A percentile compares a stretch with the other conserved stretches of the same genome.
These are phyloP conservation scores for Skeletonema tropicum DNA, from an alignment of 108 stramenopile genomes.

Conservation along the genomic window DNA sequence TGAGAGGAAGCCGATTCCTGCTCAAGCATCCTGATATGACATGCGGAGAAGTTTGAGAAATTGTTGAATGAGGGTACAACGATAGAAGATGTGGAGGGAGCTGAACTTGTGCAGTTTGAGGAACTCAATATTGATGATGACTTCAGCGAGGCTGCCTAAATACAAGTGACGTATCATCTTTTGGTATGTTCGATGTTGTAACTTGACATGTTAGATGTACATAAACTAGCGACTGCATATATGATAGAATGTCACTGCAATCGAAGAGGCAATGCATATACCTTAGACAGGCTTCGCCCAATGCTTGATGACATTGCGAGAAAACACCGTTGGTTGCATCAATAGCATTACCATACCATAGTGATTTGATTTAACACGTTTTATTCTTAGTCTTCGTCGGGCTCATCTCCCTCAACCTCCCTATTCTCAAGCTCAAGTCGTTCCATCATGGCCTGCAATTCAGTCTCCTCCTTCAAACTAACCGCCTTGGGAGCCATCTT, in stretches of 20 bases:
- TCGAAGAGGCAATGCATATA: too few relatives aligned
- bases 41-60: conserved; percentile 73
- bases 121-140: conserved; percentile 51
- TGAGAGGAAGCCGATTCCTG: conserved; percentile 80
- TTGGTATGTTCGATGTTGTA: neutral
- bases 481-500: conserved; percentile 99
- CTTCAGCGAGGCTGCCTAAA: conserved; percentile 63
- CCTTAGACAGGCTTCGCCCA: too few relatives aligned
- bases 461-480: conserved; percentile 96
- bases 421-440: conserved; percentile 94
- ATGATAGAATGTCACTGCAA: too few relatives aligned
- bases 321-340: neutral
- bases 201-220: neutral
- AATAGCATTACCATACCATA: too few relatives aligned
- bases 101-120: conserved; percentile 54
- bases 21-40: conserved; percentile 80
- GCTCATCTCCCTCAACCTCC: conserved; percentile 97
- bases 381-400: conserved; percentile 78
- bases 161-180: neutral
- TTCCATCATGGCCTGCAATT: conserved; percentile 98
- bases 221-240: neutral
- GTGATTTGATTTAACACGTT: neutral
- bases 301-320: too few relatives aligned
- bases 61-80: conserved; percentile 56
- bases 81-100: conserved; percentile 58